These are phyloP conservation scores for Sphaerostilbella broomeana DNA, from an alignment of 2,329 filamentous ascomycete genomes.

Conservation along the genomic window DNA sequence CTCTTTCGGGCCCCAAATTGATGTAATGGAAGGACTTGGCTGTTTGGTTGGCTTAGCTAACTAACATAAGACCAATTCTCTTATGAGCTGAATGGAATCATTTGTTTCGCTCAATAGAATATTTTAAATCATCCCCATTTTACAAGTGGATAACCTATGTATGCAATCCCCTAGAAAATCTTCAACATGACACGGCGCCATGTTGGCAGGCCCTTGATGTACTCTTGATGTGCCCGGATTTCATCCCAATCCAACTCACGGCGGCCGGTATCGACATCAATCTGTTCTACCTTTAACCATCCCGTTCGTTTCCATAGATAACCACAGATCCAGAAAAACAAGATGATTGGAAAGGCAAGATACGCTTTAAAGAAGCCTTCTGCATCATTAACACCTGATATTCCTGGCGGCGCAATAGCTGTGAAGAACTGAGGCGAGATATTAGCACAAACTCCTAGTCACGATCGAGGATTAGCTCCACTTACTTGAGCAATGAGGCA, in stretches of 20 bases:
- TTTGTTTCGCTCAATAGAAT: no score
- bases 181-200: slow-evolving; percentile 35
- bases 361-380: slow-evolving; percentile 49
- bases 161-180: slow-evolving; percentile 23
- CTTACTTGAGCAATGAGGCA: slow-evolving; percentile 45
- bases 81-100: no score
- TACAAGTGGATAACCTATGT: neutral
- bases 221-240: slow-evolving; percentile 47
- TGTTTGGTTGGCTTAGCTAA: no score
- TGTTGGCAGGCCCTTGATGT: slow-evolving; percentile 41
- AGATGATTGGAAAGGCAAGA: slow-evolving; percentile 46
- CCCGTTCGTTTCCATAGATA: slow-evolving; percentile 59
- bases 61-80: no score
- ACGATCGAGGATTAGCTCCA: slow-evolving; percentile 16
- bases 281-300: slow-evolving; percentile 52
- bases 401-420: slow-evolving; percentile 35
- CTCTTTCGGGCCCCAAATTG: no score
- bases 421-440: slow-evolving; percentile 36
- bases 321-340: slow-evolving; percentile 48
- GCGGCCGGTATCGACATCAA: slow-evolving; percentile 61
- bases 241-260: slow-evolving; percentile 57
- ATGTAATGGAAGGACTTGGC: no score
- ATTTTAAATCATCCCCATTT: no score
- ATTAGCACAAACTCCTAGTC: slow-evolving; percentile 6
- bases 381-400: slow-evolving; percentile 29